Evolutionary conservation across 345 rosid genomes (phyloP).

Genomic region (Eutrema heterophyllum): DNA sequence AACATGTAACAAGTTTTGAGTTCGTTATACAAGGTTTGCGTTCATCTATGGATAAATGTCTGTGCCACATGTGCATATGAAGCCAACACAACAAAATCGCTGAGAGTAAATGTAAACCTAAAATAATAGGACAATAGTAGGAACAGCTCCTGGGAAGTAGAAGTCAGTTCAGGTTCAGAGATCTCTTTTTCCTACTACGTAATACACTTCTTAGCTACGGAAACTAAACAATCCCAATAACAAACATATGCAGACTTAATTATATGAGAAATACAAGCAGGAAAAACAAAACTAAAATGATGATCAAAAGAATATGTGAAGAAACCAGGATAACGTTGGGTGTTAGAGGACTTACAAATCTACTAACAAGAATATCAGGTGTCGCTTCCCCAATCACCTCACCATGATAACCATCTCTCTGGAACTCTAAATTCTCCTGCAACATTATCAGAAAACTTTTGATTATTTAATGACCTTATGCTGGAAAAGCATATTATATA

Average conservation of each 20-base stretch:
- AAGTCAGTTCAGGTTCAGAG: neutral
- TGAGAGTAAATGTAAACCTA: neutral
- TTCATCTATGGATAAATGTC: neutral
- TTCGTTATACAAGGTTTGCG: neutral
- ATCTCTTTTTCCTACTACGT: neutral
- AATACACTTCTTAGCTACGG: neutral
- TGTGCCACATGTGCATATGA: constrained; percentile 1
- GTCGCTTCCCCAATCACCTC: constrained; percentile 87
- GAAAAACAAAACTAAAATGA: neutral
- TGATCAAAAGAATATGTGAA: neutral
- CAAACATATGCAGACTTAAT: neutral
- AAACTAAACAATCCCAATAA: neutral
- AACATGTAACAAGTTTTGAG: no score
- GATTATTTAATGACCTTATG: neutral
- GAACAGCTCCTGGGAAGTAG: neutral
- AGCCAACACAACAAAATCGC: no score
- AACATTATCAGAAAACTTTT: constrained; percentile 5
- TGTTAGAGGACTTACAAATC: constrained; percentile 64
- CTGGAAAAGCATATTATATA: neutral
- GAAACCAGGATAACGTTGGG: neutral
- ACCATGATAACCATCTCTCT: constrained; percentile 73
- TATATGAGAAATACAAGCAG: neutral
- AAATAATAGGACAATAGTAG: neutral
- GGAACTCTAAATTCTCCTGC: constrained; percentile 58
- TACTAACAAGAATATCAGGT: constrained; percentile 78